phyloP scores from a whole-genome alignment of 116 monocot species.

The Phalaenopsis hybrid region DNA sequence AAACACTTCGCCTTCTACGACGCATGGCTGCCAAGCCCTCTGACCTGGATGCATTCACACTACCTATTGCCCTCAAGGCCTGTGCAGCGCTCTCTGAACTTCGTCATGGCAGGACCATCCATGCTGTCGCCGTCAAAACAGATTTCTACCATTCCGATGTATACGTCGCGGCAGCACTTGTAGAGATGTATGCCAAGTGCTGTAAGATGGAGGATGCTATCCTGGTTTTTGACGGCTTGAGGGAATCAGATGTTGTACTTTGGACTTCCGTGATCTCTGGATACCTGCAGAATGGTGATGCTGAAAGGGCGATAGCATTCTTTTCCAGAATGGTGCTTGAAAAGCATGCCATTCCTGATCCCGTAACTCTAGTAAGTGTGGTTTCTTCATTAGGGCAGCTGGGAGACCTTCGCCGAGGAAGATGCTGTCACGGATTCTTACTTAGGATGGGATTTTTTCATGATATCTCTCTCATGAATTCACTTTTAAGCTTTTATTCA shows the following conservation, averaged over 20 bases:
- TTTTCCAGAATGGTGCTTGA: conserved; percentile 38
- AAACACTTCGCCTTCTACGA: conserved; percentile 22
- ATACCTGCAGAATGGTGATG: conserved; percentile 42
- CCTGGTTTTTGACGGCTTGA: conserved; percentile 32
- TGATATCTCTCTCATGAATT: conserved; percentile 38
- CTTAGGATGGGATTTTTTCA: conserved; percentile 19
- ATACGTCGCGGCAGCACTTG: conserved; percentile 49
- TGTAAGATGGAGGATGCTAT: conserved; percentile 38
- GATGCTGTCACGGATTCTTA: conserved; percentile 49
- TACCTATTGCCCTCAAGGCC: conserved; percentile 43
- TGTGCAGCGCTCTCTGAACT: conserved; percentile 19
- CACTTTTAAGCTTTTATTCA: conserved; percentile 49
- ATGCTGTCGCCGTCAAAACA: conserved; percentile 21
- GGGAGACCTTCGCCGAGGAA: conserved; percentile 37
- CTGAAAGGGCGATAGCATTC: conserved; percentile 32
- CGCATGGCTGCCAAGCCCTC: conserved; percentile 7
- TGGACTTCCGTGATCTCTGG: conserved; percentile 59
- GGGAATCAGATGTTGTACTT: conserved; percentile 45
- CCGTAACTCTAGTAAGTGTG: conserved; percentile 42
- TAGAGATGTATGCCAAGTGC: conserved; percentile 45
- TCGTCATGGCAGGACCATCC: conserved; percentile 29
- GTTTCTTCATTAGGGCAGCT: conserved; percentile 33
- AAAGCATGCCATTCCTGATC: conserved; percentile 26
- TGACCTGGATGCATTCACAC: conserved; percentile 31
- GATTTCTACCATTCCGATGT: conserved; percentile 13